Base-by-base conservation (phyloP, 1,139 yeast genomes). In the Debaryomyces singareniensis region DNA sequence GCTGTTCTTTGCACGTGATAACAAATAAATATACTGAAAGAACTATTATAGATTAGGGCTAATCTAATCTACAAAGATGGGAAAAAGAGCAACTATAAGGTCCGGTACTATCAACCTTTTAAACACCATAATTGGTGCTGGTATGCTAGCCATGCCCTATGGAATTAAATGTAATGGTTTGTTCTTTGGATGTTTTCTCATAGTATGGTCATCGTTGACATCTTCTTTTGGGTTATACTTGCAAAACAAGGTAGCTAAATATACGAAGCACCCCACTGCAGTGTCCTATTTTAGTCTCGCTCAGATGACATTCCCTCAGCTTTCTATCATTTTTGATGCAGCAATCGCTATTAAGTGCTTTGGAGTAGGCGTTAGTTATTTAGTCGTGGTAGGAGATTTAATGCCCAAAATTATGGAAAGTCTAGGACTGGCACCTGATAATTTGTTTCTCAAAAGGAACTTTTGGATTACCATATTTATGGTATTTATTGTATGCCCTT, bases 341-440 rank as follows among this genome's bases (percentile, higher is more conserved):
- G 78, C 79, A 29, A 74, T 75, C 28, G 70, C 75, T 24, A 61
- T 72, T 34, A 75, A 75, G 53, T 80, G 89, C 46, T 89, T 84
- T 58, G 98, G 98, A 10, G 96, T 87, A 4, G 91, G 93, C 2
- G 75, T 91, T 10, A 79, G 93, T 32, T 91, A 93, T 46, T 59
- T 91, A 39, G 93, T 91, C 25, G 75, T 91, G 35, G 78, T 87
- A 35, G 97, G 96, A 6, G 96, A 89, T 49, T 65, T 91, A 38
- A 79, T 89, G 76, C 97, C 97, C 5, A 78, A 78, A 42, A 76
- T 81, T 29, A 54, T 71, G 47, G 71, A 66, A 33, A 65, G 73
- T 13, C 47, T 77, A 22, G 47, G 47, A 33, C 43, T 47, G 3
- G 42, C 59, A 21, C 31, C 39, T 1, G 45, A 47, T 3, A 36